A percentile compares a stretch with the other conserved stretches of the same genome.
Conservation (phyloP, 345 rosid species). For the Eutrema japonicum region DNA sequence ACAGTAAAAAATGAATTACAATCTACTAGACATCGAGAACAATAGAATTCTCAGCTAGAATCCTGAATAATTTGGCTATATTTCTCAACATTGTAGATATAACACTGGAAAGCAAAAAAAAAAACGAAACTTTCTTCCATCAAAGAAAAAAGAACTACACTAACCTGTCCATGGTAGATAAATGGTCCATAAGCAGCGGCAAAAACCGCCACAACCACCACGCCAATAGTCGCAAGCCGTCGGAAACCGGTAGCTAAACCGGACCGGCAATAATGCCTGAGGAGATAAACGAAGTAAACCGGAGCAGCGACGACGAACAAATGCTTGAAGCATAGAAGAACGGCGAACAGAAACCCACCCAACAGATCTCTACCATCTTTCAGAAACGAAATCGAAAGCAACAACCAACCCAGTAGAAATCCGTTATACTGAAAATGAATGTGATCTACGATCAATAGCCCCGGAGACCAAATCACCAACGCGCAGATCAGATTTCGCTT, state of each 20-base stretch:
- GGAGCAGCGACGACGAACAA: constrained; percentile 96
- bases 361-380: constrained; percentile 76
- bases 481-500: constrained; percentile 59
- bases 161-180: constrained; percentile 77
- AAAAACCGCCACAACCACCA: constrained; percentile 66
- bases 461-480: constrained; percentile 84
- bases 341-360: constrained; percentile 81
- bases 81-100: neutral
- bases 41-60: neutral
- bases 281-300: constrained; percentile 79
- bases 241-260: constrained; percentile 58
- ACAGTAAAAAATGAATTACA: neutral
- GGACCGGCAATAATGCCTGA: constrained; percentile 84
- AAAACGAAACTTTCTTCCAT: neutral
- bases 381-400: constrained; percentile 80
- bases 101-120: neutral
- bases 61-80: neutral
- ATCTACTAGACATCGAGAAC: constrained; percentile 3
- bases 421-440: constrained; percentile 97
- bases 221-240: constrained; percentile 59
- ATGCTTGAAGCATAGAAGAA: constrained; percentile 86
- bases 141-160: neutral
- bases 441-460: constrained; percentile 81
- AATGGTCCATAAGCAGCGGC: constrained; percentile 83
- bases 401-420: constrained; percentile 72